These are phyloP conservation scores for Ramichloridium luteum DNA, from an alignment of 2,329 filamentous ascomycete species.

Conservation along the genomic window DNA sequence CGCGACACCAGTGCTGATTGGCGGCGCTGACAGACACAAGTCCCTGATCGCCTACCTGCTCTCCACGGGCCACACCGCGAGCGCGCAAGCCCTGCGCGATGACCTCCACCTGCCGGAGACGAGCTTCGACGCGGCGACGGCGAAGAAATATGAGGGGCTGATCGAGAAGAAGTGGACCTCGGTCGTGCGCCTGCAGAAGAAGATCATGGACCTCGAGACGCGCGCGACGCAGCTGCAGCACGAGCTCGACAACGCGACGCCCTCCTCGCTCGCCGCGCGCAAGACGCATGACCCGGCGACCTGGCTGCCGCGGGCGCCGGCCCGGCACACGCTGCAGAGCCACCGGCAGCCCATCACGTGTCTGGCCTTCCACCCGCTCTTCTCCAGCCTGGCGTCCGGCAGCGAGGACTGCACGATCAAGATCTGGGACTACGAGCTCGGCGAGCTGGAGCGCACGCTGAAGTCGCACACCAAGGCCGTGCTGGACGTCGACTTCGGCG, in stretches of 20 bases:
- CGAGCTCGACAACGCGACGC: constrained; percentile 76
- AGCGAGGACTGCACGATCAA: constrained; percentile 92
- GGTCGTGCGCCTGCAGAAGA: constrained; percentile 87
- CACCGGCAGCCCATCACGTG: constrained; percentile 73
- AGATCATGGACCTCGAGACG: constrained; percentile 91
- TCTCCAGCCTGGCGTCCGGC: constrained; percentile 78
- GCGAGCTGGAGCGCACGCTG: constrained; percentile 77
- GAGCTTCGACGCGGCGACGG: constrained; percentile 63
- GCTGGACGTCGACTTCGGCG: constrained; percentile 80
- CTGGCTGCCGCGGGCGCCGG: constrained; percentile 76
- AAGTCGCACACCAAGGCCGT: constrained; percentile 88
- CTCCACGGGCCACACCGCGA: constrained; percentile 57
- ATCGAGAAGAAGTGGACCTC: constrained; percentile 99
- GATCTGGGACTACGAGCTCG: constrained; percentile 93
- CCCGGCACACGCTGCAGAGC: constrained; percentile 70
- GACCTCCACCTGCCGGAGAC: constrained; percentile 60
- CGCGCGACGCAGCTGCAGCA: constrained; percentile 60
- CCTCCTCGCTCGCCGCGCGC: constrained; percentile 56
- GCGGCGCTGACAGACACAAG: constrained; percentile 60
- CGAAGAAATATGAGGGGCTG: constrained; percentile 88
- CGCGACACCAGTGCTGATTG: constrained; percentile 19
- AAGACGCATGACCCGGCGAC: constrained; percentile 71
- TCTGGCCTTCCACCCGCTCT: constrained; percentile 84
- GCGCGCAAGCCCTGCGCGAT: constrained; percentile 58
- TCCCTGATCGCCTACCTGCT: constrained; percentile 82